Percentiles rank a stretch among this genome's conserved stretches.
These are phyloP conservation scores for Rhizopogon sp. DNA, from an alignment of 768 basidiomycete species.

Conservation along the genomic window DNA sequence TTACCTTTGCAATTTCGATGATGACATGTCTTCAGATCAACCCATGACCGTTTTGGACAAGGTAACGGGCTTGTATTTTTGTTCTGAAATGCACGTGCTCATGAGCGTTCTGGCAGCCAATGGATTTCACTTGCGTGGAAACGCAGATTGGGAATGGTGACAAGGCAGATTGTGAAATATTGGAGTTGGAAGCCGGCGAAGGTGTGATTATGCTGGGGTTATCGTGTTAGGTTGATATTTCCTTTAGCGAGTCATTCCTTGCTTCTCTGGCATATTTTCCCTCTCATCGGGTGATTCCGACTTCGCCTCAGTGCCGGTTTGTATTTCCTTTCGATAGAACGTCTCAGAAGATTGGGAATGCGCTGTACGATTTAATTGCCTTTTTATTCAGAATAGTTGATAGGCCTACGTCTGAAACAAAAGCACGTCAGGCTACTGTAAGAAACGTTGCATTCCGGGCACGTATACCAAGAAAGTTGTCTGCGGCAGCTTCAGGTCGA, in stretches of 20 bases:
- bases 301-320: constrained; percentile 51
- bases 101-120: constrained; percentile 36
- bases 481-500: constrained; percentile 53
- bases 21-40: constrained; percentile 56
- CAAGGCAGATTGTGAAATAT: constrained; percentile 79
- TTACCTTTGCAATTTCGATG: constrained; percentile 3
- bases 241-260: too few relatives aligned
- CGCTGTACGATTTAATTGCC: constrained; percentile 12
- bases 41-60: constrained; percentile 81
- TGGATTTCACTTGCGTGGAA: constrained; percentile 88
- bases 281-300: constrained; percentile 55
- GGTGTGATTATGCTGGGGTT: constrained; percentile 24
- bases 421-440: constrained; percentile 83
- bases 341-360: constrained; percentile 76
- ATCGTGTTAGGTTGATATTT: neutral
- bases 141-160: constrained; percentile 86
- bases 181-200: constrained; percentile 41
- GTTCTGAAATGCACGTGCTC: constrained; percentile 8
- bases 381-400: neutral
- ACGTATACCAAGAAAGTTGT: constrained; percentile 76
- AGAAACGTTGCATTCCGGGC: constrained; percentile 73
- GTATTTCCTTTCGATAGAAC: constrained; percentile 76
- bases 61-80: constrained; percentile 33
- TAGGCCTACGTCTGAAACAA: constrained; percentile 54
- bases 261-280: constrained; percentile 51